These are phyloP conservation scores for Penicillium concentricum DNA, from an alignment of 2,329 filamentous ascomycete species.

Conservation along the genomic window DNA sequence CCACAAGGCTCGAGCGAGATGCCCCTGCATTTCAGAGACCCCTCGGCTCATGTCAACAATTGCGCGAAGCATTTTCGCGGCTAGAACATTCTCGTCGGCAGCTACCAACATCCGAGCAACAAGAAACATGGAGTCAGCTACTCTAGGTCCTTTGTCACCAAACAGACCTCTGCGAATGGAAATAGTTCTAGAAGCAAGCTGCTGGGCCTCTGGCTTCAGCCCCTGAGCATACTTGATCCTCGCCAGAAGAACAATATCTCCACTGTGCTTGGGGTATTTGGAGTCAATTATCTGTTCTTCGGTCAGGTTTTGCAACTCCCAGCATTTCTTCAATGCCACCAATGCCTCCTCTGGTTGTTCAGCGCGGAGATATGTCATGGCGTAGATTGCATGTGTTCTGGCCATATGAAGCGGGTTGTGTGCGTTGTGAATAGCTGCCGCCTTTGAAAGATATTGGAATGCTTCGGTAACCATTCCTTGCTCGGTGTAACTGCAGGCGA, in stretches of 20 bases:
- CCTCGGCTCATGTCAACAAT: background rate
- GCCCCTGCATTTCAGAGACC: background rate
- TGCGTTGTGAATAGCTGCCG: background rate
- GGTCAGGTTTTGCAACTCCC: background rate
- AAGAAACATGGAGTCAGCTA: background rate
- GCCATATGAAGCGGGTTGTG: slow-evolving; percentile 4
- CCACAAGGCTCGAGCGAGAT: background rate
- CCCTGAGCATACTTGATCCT: background rate
- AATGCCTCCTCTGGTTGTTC: background rate
- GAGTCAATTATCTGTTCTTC: background rate
- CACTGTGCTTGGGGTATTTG: background rate
- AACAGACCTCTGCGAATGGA: background rate
- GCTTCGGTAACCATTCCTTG: background rate
- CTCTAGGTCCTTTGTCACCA: background rate
- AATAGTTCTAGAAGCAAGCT: background rate
- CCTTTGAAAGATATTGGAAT: slow-evolving; percentile 1
- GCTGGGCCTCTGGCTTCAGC: background rate
- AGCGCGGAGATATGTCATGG: slow-evolving; percentile 3
- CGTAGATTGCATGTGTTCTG: background rate
- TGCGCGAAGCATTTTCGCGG: background rate
- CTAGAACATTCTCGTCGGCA: background rate
- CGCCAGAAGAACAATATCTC: background rate
- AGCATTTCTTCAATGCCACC: background rate
- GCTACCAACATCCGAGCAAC: background rate
- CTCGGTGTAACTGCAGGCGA: background rate